phyloP scores from a whole-genome alignment of 257 asterid genomes.

The Hygrophila difformis region DNA sequence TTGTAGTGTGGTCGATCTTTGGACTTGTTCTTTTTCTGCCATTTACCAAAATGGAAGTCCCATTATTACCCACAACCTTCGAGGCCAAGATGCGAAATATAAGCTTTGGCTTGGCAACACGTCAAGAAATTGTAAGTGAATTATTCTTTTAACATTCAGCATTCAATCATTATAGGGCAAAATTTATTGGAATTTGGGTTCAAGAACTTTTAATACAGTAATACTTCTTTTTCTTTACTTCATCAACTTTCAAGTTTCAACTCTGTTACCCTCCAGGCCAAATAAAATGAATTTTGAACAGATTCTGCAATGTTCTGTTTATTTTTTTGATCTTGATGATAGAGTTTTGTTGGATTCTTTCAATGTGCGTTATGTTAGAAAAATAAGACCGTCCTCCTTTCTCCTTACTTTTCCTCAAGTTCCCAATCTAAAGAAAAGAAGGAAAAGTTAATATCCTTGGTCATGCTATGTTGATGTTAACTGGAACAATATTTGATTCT shows the following conservation, averaged over 20 bases:
- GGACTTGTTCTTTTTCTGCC: no score
- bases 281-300: no score
- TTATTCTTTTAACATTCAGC: conserved; percentile 9
- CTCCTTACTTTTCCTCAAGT: background rate
- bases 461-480: background rate
- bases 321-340: no score
- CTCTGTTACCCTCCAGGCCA: no score
- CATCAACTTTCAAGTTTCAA: no score
- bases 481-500: conserved; percentile 12
- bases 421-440: background rate
- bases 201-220: conserved; percentile 1
- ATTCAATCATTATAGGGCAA: conserved; percentile 2
- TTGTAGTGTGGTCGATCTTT: no score
- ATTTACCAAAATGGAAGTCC: no score
- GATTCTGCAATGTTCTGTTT: no score
- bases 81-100: conserved; percentile 58
- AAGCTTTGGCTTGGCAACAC: conserved; percentile 67
- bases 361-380: no score
- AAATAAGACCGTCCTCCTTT: background rate
- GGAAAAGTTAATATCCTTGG: background rate
- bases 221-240: no score
- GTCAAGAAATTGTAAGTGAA: conserved; percentile 72
- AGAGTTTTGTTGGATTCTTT: no score
- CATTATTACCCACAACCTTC: no score
- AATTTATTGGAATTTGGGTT: conserved; percentile 2